These are phyloP conservation scores for Manihot esculenta DNA, from an alignment of 441 rosid genomes.

Conservation along the genomic window DNA sequence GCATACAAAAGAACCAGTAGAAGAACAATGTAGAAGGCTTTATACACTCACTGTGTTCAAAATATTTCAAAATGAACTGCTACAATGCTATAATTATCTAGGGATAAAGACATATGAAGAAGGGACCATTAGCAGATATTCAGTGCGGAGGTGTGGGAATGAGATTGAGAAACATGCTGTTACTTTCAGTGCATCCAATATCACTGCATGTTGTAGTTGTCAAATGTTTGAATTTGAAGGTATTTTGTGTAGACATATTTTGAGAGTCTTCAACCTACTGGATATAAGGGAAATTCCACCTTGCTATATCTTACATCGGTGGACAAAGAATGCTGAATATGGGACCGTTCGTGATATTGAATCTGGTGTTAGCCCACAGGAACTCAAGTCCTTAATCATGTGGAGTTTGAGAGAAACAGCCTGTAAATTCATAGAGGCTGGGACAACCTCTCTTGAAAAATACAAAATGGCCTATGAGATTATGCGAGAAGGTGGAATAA, in stretches of 20 bases:
- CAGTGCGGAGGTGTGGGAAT: conserved; percentile 62
- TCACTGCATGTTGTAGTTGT: conserved; percentile 68
- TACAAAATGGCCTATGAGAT: conserved; percentile 77
- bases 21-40: conserved; percentile 73
- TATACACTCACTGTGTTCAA: conserved; percentile 68
- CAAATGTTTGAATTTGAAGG: conserved; percentile 91
- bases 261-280: conserved; percentile 67
- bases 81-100: conserved; percentile 54
- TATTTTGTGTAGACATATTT: conserved; percentile 66
- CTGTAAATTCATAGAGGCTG: conserved; percentile 70
- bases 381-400: conserved; percentile 57
- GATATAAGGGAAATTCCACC: conserved; percentile 72
- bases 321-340: conserved; percentile 73
- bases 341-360: conserved; percentile 52
- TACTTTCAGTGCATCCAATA: conserved; percentile 58
- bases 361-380: conserved; percentile 52
- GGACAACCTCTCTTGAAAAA: conserved; percentile 59
- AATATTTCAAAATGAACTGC: conserved; percentile 70
- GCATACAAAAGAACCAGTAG: conserved; percentile 73
- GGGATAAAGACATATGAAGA: conserved; percentile 68
- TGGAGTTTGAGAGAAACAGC: conserved; percentile 90
- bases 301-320: conserved; percentile 65
- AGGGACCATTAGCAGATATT: conserved; percentile 63
- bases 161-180: conserved; percentile 68
- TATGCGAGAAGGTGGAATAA: conserved; percentile 73